Percentiles rank a stretch among this genome's conserved stretches.
Evolutionary conservation across 495 filamentous ascomycete genomes (phyloP).

Genomic region (Penicillium herquei): DNA sequence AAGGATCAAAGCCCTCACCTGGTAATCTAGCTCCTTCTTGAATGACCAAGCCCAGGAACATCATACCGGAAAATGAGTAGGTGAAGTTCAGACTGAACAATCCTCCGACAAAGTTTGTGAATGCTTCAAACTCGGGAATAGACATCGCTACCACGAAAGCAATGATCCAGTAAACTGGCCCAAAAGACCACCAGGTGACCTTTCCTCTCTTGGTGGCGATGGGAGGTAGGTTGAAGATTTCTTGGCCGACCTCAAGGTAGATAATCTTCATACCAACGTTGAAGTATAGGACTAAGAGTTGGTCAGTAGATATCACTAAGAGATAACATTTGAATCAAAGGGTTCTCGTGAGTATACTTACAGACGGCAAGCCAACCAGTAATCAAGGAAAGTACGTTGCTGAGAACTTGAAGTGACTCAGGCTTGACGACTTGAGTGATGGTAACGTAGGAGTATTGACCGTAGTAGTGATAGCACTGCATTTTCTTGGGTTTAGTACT

Average conservation of each 20-base stretch:
- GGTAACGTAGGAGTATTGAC: slow-evolving; percentile 51
- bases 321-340: background rate
- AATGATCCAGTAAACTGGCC: slow-evolving; percentile 56
- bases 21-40: slow-evolving; percentile 38
- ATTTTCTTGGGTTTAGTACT: background rate
- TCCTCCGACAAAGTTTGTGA: slow-evolving; percentile 30
- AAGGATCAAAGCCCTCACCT: slow-evolving; percentile 48
- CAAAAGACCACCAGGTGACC: slow-evolving; percentile 46
- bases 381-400: slow-evolving; percentile 53
- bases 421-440: slow-evolving; percentile 49
- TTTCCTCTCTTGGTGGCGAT: slow-evolving; percentile 48
- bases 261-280: slow-evolving; percentile 64
- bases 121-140: slow-evolving; percentile 45
- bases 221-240: slow-evolving; percentile 47
- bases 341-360: slow-evolving; percentile 10
- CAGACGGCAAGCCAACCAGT: slow-evolving; percentile 50
- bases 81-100: slow-evolving; percentile 44
- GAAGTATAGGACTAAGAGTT: slow-evolving; percentile 31
- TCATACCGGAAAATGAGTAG: slow-evolving; percentile 45
- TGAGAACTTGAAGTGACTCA: slow-evolving; percentile 52
- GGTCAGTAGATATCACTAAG: background rate
- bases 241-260: slow-evolving; percentile 56
- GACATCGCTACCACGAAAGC: slow-evolving; percentile 47
- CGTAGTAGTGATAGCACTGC: slow-evolving; percentile 52
- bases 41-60: slow-evolving; percentile 41